phyloP scores from a whole-genome alignment of 805 yeast species.

The Blastobotrys mokoenaii region DNA sequence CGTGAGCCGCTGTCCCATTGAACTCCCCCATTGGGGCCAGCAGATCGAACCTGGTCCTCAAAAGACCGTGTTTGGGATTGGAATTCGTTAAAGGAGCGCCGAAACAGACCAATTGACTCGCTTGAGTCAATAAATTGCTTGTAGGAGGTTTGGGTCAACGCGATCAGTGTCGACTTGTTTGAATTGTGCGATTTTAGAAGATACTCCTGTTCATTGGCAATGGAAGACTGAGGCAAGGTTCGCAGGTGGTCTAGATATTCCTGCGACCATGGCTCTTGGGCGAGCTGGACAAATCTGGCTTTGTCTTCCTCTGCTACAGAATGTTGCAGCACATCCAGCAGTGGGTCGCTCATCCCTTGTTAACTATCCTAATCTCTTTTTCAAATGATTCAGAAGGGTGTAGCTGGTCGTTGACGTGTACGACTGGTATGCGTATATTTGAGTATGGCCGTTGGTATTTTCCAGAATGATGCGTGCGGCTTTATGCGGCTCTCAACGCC shows the following conservation, averaged over 20 bases:
- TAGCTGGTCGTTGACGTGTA: too few species aligned
- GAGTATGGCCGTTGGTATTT: too few species aligned
- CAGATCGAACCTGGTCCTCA: constrained; percentile 3
- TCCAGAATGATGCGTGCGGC: too few species aligned
- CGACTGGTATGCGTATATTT: too few species aligned
- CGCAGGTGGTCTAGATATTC: constrained; percentile 22
- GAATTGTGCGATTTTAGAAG: constrained; percentile 14
- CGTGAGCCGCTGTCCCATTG: constrained; percentile 3
- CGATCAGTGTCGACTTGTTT: constrained; percentile 16
- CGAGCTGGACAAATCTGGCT: background rate
- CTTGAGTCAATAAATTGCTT: constrained; percentile 14
- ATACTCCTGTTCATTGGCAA: constrained; percentile 16
- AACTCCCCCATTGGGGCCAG: constrained; percentile 6
- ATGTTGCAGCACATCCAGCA: constrained; percentile 15
- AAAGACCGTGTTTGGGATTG: constrained; percentile 2
- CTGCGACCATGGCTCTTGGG: background rate
- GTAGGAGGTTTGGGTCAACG: constrained; percentile 17
- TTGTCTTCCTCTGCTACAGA: constrained; percentile 10
- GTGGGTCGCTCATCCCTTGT: constrained; percentile 16
- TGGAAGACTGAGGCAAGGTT: constrained; percentile 13
- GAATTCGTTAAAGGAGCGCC: constrained; percentile 8
- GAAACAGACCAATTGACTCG: constrained; percentile 6
- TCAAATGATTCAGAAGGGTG: too few species aligned
- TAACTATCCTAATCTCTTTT: background rate
- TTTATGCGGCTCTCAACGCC: too few species aligned